Percentiles rank a stretch among this genome's conserved stretches.
phyloP scores from a whole-genome alignment of 1,284 basidiomycete genomes.

The Dichomitus squalens region DNA sequence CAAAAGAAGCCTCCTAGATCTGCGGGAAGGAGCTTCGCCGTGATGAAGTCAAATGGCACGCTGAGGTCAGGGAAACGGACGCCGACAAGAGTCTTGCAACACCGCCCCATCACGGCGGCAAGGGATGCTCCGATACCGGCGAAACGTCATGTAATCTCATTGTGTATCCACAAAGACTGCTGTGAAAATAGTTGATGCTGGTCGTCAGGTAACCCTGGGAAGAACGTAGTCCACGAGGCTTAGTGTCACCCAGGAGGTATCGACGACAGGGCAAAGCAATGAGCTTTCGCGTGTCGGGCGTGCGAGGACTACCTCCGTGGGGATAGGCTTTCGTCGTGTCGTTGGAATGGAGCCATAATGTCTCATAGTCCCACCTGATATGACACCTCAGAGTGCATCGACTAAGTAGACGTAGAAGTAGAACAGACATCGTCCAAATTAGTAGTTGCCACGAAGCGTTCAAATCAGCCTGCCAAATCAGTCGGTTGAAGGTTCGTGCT shows the following conservation, averaged over 20 bases:
- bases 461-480: slow-evolving; percentile 4
- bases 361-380: too few species aligned
- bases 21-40: background rate
- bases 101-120: slow-evolving; percentile 1
- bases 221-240: slow-evolving; percentile 5
- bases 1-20: background rate
- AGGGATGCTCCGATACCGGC: slow-evolving; percentile 6
- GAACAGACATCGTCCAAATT: background rate
- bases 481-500: background rate
- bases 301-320: background rate
- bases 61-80: background rate
- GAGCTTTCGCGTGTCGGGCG: background rate
- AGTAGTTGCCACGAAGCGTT: background rate
- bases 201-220: background rate
- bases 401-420: background rate
- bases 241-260: background rate
- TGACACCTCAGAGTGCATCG: background rate
- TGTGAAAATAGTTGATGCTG: slow-evolving; percentile 1
- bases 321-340: background rate
- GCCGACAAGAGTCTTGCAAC: background rate
- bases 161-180: slow-evolving; percentile 3
- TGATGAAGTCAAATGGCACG: background rate
- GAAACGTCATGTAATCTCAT: background rate
- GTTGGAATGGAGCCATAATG: background rate
- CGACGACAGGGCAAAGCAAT: background rate